Evolutionary conservation across 1,284 basidiomycete genomes (phyloP).

Genomic region (Laetiporus sulphureus): DNA sequence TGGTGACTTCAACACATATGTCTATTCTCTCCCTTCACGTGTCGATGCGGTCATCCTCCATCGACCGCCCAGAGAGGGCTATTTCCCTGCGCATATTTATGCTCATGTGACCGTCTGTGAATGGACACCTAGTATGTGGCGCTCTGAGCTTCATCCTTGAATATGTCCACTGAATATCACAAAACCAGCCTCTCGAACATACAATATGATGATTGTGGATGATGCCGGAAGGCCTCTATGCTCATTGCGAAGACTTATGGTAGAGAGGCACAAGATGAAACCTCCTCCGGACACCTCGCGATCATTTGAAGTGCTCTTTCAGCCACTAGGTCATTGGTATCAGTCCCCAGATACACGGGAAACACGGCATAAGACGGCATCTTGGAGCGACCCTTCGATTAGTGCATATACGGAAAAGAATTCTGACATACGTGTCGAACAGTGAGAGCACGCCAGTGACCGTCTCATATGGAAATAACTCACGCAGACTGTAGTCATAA

Average conservation of each 20-base stretch:
- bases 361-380: not conserved
- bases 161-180: not conserved
- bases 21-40: conserved; percentile 26
- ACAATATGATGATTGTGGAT: conserved; percentile 14
- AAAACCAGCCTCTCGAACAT: conserved; percentile 9
- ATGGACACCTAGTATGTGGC: conserved; percentile 21
- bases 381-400: too few species aligned
- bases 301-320: not conserved
- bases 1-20: conserved; percentile 16
- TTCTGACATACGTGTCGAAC: too few species aligned
- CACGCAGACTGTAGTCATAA: too few species aligned
- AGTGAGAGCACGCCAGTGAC: too few species aligned
- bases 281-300: not conserved
- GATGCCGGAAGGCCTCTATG: conserved; percentile 11
- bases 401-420: too few species aligned
- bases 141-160: not conserved
- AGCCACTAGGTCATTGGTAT: not conserved
- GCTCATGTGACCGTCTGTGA: conserved; percentile 12
- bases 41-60: conserved; percentile 15
- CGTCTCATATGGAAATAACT: too few species aligned
- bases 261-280: conserved; percentile 5
- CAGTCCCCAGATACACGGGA: not conserved
- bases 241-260: conserved; percentile 7
- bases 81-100: conserved; percentile 14
- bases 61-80: conserved; percentile 8